phyloP scores from a whole-genome alignment of 2,329 filamentous ascomycete genomes.

The Apiospora kogelbergensis region DNA sequence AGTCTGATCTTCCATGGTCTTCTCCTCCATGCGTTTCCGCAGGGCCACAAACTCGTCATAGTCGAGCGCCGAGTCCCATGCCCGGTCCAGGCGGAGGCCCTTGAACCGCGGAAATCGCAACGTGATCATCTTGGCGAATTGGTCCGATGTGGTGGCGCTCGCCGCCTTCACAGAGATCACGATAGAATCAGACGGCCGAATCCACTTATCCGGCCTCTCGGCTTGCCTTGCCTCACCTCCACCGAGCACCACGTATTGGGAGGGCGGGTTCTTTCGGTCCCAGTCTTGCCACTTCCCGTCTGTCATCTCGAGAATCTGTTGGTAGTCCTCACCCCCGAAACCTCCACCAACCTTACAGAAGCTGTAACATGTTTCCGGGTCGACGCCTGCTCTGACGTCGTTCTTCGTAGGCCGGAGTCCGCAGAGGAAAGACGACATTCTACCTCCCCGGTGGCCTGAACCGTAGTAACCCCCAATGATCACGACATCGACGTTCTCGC shows the following conservation, averaged over 20 bases:
- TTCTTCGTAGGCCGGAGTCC: conserved; percentile 75
- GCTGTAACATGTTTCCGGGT: conserved; percentile 79
- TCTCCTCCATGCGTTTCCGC: conserved; percentile 67
- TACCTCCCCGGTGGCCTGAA: conserved; percentile 79
- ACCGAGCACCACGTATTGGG: conserved; percentile 75
- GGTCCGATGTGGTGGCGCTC: conserved; percentile 70
- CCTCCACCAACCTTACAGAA: conserved; percentile 99
- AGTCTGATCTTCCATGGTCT: conserved; percentile 69
- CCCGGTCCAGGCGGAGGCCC: conserved; percentile 74
- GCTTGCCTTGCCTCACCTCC: conserved; percentile 69
- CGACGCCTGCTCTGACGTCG: conserved; percentile 56
- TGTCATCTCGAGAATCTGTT: conserved; percentile 76
- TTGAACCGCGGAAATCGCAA: conserved; percentile 92
- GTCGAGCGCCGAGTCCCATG: conserved; percentile 78
- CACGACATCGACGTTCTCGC: conserved; percentile 87
- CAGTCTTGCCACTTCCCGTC: conserved; percentile 91
- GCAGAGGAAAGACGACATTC: conserved; percentile 84
- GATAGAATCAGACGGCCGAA: conserved; percentile 82
- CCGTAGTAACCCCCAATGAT: conserved; percentile 93
- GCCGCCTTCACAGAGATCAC: conserved; percentile 89
- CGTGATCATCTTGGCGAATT: conserved; percentile 75
- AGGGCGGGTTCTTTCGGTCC: conserved; percentile 75
- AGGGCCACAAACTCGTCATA: conserved; percentile 75
- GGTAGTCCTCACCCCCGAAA: conserved; percentile 82
- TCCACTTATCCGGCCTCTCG: conserved; percentile 90